Conservation (phyloP, 371 early-diverging fungal genomes). For the Rhizomucor miehei region DNA sequence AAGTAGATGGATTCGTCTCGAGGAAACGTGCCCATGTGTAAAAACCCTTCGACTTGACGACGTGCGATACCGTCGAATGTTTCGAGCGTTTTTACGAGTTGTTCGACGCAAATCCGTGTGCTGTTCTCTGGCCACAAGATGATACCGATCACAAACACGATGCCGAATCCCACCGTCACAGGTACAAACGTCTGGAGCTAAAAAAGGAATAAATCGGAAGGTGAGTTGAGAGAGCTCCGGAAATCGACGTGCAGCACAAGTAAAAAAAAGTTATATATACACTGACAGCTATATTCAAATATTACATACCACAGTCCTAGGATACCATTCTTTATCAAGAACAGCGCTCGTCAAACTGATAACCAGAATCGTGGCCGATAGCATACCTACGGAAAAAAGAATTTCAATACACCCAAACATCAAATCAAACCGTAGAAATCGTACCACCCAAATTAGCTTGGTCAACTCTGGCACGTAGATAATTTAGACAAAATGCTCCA, state of each 20-base stretch:
- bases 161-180: conserved; percentile 26
- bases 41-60: conserved; percentile 28
- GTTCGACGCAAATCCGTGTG: conserved; percentile 32
- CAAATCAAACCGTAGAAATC: too few species aligned
- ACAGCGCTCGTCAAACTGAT: conserved; percentile 37
- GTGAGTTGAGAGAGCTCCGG: not conserved
- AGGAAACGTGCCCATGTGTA: conserved; percentile 9
- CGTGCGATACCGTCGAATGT: conserved; percentile 28
- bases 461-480: conserved; percentile 36
- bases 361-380: conserved; percentile 43
- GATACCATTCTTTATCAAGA: conserved; percentile 18
- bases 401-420: too few species aligned
- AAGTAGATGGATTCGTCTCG: conserved; percentile 11
- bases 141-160: conserved; percentile 28
- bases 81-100: conserved; percentile 28
- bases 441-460: conserved; percentile 48
- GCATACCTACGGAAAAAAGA: conserved; percentile 21
- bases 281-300: not conserved
- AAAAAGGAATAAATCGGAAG: not conserved
- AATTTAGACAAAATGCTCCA: conserved; percentile 36
- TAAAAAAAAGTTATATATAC: too few species aligned
- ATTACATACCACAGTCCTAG: conserved; percentile 23
- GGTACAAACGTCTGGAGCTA: conserved; percentile 17
- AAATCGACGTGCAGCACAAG: not conserved
- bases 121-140: conserved; percentile 40